A percentile compares a stretch with the other conserved stretches of the same genome.
phyloP scores from a whole-genome alignment of 2,329 filamentous ascomycete species.

The Cladorrhinum sp. region DNA sequence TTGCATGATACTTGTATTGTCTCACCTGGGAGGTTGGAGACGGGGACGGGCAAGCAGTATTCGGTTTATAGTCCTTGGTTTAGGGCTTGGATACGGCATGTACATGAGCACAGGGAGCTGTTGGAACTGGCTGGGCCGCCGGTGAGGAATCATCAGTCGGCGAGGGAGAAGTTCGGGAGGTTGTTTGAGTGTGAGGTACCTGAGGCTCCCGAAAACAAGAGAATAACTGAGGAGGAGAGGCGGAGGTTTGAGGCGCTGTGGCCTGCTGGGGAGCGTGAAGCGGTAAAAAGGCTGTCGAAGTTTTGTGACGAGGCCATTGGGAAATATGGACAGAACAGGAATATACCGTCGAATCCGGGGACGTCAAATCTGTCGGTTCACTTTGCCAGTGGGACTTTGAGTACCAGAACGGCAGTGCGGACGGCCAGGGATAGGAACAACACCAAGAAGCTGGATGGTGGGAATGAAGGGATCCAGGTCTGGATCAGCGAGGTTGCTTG shows the following conservation, averaged over 20 bases:
- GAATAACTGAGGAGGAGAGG: constrained; percentile 56
- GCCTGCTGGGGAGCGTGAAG: constrained; percentile 75
- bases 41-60: constrained; percentile 72
- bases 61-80: constrained; percentile 85
- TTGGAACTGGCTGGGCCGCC: constrained; percentile 61
- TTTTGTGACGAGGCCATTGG: constrained; percentile 65
- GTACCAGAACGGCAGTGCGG: constrained; percentile 61
- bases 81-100: constrained; percentile 67
- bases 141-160: constrained; percentile 46
- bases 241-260: constrained; percentile 58
- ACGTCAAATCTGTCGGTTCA: constrained; percentile 73
- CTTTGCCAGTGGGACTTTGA: constrained; percentile 62
- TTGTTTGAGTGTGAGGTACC: constrained; percentile 64
- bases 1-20: constrained; percentile 83
- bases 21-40: constrained; percentile 64
- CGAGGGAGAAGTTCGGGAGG: constrained; percentile 44
- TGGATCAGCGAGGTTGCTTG: constrained; percentile 86
- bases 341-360: constrained; percentile 58
- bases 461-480: constrained; percentile 60
- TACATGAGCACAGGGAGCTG: constrained; percentile 67
- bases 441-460: constrained; percentile 63
- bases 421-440: constrained; percentile 60
- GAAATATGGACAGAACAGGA: constrained; percentile 62
- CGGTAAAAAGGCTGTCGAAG: constrained; percentile 57
- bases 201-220: constrained; percentile 60